A percentile compares a stretch with the other conserved stretches of the same genome.
phyloP scores from a whole-genome alignment of 331 rosid species.

The Quercus tomentella region DNA sequence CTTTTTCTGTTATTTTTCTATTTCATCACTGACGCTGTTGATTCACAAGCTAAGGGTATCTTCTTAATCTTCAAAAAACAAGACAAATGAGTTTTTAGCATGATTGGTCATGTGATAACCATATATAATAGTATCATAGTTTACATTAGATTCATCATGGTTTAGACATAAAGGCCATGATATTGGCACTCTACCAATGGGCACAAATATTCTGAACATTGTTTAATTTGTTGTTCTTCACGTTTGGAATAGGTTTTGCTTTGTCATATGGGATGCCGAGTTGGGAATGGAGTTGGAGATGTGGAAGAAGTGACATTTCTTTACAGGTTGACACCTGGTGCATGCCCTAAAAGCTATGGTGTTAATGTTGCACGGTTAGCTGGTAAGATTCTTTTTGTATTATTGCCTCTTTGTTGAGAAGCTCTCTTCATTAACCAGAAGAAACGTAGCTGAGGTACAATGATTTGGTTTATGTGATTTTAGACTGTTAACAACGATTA shows the following conservation, averaged over 20 bases:
- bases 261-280: constrained; percentile 92
- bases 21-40: no score
- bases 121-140: not conserved
- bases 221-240: constrained; percentile 14
- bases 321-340: constrained; percentile 72
- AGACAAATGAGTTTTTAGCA: not conserved
- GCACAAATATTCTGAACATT: not conserved
- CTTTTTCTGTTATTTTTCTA: not conserved
- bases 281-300: constrained; percentile 64
- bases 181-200: not conserved
- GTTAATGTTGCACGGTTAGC: constrained; percentile 94
- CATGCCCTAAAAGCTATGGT: constrained; percentile 98
- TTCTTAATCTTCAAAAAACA: no score
- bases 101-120: not conserved
- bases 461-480: not conserved
- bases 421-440: not conserved
- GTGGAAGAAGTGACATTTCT: constrained; percentile 94
- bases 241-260: constrained; percentile 65
- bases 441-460: not conserved
- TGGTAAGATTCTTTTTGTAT: constrained; percentile 40
- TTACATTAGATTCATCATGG: not conserved
- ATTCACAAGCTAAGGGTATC: no score
- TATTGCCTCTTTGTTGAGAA: not conserved
- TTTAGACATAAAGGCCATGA: not conserved
- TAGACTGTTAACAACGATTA: not conserved